phyloP scores from a whole-genome alignment of 2,329 filamentous ascomycete species.

The Aureobasidium sp. region DNA sequence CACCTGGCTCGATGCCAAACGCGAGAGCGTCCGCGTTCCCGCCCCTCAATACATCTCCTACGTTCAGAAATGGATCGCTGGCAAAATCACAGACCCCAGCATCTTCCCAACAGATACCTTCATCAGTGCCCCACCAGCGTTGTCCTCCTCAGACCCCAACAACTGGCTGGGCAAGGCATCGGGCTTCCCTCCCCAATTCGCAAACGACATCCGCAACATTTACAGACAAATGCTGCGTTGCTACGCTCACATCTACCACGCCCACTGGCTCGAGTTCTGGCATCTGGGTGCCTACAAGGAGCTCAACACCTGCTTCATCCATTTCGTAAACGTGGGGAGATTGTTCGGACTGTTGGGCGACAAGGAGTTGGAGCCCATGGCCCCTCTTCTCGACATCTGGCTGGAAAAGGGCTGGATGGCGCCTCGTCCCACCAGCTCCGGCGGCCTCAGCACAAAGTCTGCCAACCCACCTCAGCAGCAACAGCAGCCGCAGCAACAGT shows the following conservation, averaged over 20 bases:
- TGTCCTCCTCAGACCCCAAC: slow-evolving; percentile 50
- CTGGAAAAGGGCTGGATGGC: slow-evolving; percentile 74
- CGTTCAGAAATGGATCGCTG: slow-evolving; percentile 94
- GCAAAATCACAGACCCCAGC: slow-evolving; percentile 82
- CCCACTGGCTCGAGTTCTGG: slow-evolving; percentile 47
- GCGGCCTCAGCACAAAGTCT: slow-evolving; percentile 13
- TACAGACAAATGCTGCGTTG: slow-evolving; percentile 50
- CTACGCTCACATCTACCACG: slow-evolving; percentile 47
- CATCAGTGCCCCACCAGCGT: slow-evolving; percentile 52
- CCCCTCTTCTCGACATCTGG: slow-evolving; percentile 87
- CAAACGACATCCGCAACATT: slow-evolving; percentile 69
- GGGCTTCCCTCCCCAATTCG: slow-evolving; percentile 51
- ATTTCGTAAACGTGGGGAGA: slow-evolving; percentile 59
- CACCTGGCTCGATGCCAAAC: slow-evolving; percentile 86
- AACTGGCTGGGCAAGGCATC: slow-evolving; percentile 86
- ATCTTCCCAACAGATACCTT: slow-evolving; percentile 88
- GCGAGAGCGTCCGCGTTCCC: slow-evolving; percentile 83
- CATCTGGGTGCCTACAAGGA: slow-evolving; percentile 42
- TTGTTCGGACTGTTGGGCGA: slow-evolving; percentile 72
- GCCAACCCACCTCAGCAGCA: not conserved
- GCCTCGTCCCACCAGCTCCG: slow-evolving; percentile 36
- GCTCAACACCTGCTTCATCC: slow-evolving; percentile 48
- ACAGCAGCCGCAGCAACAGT: not conserved
- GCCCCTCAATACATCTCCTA: slow-evolving; percentile 90
- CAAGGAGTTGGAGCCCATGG: slow-evolving; percentile 91